Evolutionary conservation across 768 basidiomycete species (phyloP), one percentile per base, ranked within the genome.

Genomic region (Collybia sp.): DNA sequence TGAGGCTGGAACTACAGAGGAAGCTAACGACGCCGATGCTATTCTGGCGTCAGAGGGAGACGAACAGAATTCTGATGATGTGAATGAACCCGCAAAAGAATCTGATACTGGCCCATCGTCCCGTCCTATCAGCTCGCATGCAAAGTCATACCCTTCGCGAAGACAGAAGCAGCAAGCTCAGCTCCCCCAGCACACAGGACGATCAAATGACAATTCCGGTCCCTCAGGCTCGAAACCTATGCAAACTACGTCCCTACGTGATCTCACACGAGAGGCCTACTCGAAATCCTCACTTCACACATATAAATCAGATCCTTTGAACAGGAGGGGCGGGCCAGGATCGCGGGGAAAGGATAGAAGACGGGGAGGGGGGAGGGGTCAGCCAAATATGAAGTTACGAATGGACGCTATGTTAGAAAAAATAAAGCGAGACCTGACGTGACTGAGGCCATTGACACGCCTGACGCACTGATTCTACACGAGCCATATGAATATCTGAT

Each of bases 331-430:
- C 43, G 48, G 52, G 41, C 42, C 43, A 13, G 41, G 52, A 42
- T 40, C 43, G 25, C n/a, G 41, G 9, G 49, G 39, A 13, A 25
- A 25, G 8, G 45, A 48, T 48, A 30, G 54, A 44, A 55, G 44
- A 45, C 40, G 57, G 48, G 47, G 57, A 42, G 49, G 60, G 52
- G 68, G 71, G 35, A 62, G 68, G 48, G 73, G 71, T n/a, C 74
- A 77, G 44, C 74, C 77, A 16, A 68, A 75, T 58, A 93, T 95
- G 92, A 87, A 85, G 57, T 65, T 87, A 41, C 82, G 91, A 42
- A 94, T 95, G 90, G 80, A 82, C 50, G 83, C 79, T 20, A 74
- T 95, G 74, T 75, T 95, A 47, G 88, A 91, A 62, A 84, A 85
- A 65, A 93, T 95, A 53, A 86, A 88, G 62, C 77, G 75, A 40